Evolutionary conservation across 129 eudicot genomes (phyloP).

Genomic region (Calendula officinalis): DNA sequence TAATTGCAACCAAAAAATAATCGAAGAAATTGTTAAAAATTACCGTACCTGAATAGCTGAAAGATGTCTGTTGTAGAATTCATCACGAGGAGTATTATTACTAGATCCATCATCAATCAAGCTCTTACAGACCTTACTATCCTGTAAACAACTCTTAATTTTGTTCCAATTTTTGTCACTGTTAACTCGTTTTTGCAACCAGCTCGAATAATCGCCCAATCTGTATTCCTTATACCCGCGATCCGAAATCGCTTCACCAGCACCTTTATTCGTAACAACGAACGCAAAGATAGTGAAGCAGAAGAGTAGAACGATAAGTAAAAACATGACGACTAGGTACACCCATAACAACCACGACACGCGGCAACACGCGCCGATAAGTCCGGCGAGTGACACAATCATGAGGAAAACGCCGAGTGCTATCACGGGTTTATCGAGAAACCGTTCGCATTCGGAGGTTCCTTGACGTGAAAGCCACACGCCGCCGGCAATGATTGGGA

Average conservation of each 20-base stretch:
- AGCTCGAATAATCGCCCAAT: conserved; percentile 73
- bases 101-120: conserved; percentile 40
- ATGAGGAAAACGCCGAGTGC: conserved; percentile 72
- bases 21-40: not conserved
- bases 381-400: conserved; percentile 79
- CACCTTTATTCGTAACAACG: conserved; percentile 84
- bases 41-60: conserved; percentile 90
- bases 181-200: conserved; percentile 76
- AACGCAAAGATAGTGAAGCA: conserved; percentile 89
- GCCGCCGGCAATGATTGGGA: conserved; percentile 81
- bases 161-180: conserved; percentile 56
- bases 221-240: conserved; percentile 85
- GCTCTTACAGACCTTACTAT: conserved; percentile 72
- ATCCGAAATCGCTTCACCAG: conserved; percentile 55
- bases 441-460: conserved; percentile 83
- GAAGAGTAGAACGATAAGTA: conserved; percentile 56
- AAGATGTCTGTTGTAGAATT: conserved; percentile 42
- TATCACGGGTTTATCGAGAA: conserved; percentile 66
- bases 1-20: not conserved
- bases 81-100: conserved; percentile 14
- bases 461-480: conserved; percentile 81
- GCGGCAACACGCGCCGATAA: conserved; percentile 83
- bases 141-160: conserved; percentile 72
- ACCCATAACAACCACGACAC: conserved; percentile 83
- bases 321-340: conserved; percentile 72